Evolutionary conservation across 1,284 basidiomycete species (phyloP), one percentile per base, ranked within the genome.

Genomic region (Mrakiaceae sp.): DNA sequence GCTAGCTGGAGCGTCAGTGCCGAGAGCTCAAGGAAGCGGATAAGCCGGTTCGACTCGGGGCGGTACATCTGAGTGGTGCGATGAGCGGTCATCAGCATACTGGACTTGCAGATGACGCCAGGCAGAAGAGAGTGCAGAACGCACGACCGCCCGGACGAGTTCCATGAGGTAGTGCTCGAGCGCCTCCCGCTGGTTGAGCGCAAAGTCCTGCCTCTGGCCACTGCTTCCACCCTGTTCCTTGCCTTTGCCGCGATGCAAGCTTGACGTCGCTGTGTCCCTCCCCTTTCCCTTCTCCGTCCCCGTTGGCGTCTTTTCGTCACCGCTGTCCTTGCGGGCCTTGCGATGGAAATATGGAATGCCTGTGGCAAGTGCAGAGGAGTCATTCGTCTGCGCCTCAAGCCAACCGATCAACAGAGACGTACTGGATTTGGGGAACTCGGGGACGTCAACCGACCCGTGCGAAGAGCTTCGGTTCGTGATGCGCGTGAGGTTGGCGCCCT

Each of bases 11-110:
- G 84, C 2, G 88, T 94, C 43, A 98, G 79, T 0, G 93, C 87
- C 58, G 90, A 94, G 58, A 98, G 82, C 75, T 99, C 96, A 64
- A 99, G 83, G 77, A 98, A 99, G n/a, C 86, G 86, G 67, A 89
- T 87, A 0, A 98, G 78, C 40, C 94, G 85, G 72, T 98, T 98
- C 0, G 91, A 85, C 55, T 93, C 86, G 0, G 95, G 90, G 70
- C 93, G 89, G 78, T 98, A 98, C 89, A 98, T 96, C 90, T 96
- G 69, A 3, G 27, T n/a, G 4, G 14, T 46, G 16, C 51, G 58
- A 5, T 96, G 69, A 3, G 27, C 27, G 4, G 14, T 46, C 14
- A 46, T 56, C 3, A 58, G 54, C 16, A 8, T 49, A 5, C 49
- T n/a, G 43, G 50, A 3, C 40, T 58, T 14, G 8, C 4, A 3